These are phyloP conservation scores for Rosa persica DNA, from an alignment of 306 rosid genomes.

Conservation along the genomic window DNA sequence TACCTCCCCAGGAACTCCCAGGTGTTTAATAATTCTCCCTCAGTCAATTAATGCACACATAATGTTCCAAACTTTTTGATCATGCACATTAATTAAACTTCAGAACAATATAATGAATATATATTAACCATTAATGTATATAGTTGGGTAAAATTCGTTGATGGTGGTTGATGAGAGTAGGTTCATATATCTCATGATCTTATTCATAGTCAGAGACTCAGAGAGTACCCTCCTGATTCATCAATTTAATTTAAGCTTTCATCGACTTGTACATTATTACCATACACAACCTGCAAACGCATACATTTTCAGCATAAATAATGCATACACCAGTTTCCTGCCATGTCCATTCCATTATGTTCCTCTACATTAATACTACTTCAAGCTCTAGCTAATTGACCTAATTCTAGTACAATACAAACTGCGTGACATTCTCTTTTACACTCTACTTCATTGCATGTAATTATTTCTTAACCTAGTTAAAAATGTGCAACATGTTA, in stretches of 20 bases:
- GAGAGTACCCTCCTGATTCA: background rate
- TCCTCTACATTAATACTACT: constrained; percentile 3
- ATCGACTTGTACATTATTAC: background rate
- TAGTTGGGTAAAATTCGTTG: background rate
- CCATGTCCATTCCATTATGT: background rate
- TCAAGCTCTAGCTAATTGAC: background rate
- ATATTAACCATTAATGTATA: background rate
- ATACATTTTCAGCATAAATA: background rate
- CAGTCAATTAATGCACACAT: background rate
- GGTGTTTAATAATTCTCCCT: constrained; percentile 30
- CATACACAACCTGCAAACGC: background rate
- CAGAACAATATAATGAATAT: background rate
- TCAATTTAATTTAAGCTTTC: background rate
- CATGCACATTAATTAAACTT: background rate
- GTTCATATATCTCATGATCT: background rate
- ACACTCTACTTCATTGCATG: background rate
- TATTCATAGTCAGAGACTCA: background rate
- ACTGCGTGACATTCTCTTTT: background rate
- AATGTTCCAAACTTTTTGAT: background rate
- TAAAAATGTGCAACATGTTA: background rate
- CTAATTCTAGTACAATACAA: background rate
- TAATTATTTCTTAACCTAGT: background rate
- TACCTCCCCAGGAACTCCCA: constrained; percentile 69
- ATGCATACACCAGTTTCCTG: background rate
- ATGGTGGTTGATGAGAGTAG: constrained; percentile 2